These are phyloP conservation scores for Plasmodium vivax DNA, from an alignment of 169 alveolate species.

Conservation along the genomic window DNA sequence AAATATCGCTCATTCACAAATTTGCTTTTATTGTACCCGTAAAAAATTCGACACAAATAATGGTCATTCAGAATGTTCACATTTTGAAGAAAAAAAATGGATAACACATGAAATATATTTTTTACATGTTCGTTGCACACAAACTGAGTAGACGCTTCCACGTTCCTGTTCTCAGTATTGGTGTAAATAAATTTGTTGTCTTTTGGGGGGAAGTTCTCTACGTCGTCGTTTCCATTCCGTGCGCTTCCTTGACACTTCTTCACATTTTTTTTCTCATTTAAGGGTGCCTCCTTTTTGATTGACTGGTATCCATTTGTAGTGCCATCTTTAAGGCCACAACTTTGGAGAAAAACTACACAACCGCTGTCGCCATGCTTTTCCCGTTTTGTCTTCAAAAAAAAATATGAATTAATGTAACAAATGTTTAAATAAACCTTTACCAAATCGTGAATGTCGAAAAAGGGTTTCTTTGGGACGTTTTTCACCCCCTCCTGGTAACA, in stretches of 20 bases:
- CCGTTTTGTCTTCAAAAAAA: slow-evolving; percentile 56
- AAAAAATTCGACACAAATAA: slow-evolving; percentile 70
- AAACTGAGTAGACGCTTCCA: slow-evolving; percentile 8
- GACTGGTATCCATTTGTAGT: background rate
- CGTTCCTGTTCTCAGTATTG: background rate
- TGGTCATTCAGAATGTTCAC: slow-evolving; percentile 48
- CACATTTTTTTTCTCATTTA: background rate
- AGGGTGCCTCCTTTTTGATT: background rate
- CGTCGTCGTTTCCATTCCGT: background rate
- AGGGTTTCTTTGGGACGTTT: slow-evolving; percentile 15
- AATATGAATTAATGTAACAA: slow-evolving; percentile 67
- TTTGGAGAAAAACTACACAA: background rate
- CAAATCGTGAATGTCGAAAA: slow-evolving; percentile 73
- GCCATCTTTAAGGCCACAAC: background rate
- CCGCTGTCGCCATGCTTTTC: background rate
- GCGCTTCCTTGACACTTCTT: background rate
- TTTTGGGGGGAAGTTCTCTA: background rate
- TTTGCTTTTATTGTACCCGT: slow-evolving; percentile 72
- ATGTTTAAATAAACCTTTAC: slow-evolving; percentile 59
- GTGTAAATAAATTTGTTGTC: slow-evolving; percentile 25
- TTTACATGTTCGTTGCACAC: slow-evolving; percentile 51
- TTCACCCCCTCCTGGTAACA: slow-evolving; percentile 6
- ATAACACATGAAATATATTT: slow-evolving; percentile 46
- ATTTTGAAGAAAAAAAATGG: slow-evolving; percentile 70
- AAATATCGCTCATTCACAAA: slow-evolving; percentile 63